phyloP scores from a whole-genome alignment of 768 basidiomycete species.

The Mycena rosella region DNA sequence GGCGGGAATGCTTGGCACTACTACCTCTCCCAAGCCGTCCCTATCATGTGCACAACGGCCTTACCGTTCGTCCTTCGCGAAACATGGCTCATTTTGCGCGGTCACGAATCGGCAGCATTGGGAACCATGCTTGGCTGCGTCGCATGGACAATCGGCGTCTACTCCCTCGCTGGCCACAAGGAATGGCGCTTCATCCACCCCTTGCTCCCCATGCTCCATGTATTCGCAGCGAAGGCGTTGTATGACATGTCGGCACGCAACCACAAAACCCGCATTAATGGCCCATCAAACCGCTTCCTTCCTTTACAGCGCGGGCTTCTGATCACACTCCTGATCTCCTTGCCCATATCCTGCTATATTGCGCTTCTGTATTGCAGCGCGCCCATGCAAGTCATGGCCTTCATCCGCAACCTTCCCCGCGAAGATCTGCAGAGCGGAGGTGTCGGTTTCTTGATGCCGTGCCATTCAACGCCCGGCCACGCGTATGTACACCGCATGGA shows the following conservation, averaged over 20 bases:
- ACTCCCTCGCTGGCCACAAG: conserved; percentile 91
- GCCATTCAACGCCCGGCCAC: conserved; percentile 95
- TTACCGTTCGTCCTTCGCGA: conserved; percentile 83
- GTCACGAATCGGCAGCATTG: conserved; percentile 46
- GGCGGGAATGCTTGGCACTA: conserved; percentile 90
- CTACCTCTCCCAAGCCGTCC: conserved; percentile 88
- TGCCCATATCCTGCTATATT: conserved; percentile 78
- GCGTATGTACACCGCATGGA: conserved; percentile 84
- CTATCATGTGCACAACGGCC: conserved; percentile 80
- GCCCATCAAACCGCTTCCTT: conserved; percentile 35
- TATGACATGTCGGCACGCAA: conserved; percentile 56
- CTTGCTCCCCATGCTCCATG: conserved; percentile 83
- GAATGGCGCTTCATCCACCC: conserved; percentile 99
- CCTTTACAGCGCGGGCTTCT: conserved; percentile 53
- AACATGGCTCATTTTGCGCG: conserved; percentile 52
- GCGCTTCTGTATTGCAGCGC: conserved; percentile 83
- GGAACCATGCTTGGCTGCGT: conserved; percentile 63
- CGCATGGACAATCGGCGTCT: conserved; percentile 73
- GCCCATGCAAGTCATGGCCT: conserved; percentile 81
- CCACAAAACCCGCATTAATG: conserved; percentile 9
- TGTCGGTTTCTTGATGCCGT: conserved; percentile 93
- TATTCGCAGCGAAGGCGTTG: conserved; percentile 82
- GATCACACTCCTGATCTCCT: conserved; percentile 61
- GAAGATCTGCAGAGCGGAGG: conserved; percentile 58
- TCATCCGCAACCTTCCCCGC: conserved; percentile 67